Base-by-base conservation (phyloP, 129 eudicot species). In the Ambrosia trifida region DNA sequence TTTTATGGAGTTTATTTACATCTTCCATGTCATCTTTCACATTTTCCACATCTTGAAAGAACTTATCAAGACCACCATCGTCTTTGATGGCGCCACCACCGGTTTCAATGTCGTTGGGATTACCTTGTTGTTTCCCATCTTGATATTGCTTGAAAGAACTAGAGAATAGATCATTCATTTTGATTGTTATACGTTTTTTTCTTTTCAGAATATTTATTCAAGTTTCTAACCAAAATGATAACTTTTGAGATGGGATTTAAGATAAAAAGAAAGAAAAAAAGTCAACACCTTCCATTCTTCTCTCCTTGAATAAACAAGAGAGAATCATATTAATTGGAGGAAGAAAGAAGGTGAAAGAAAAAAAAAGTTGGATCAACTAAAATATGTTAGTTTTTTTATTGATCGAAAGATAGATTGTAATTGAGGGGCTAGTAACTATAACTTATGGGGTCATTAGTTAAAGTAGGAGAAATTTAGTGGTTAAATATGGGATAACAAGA, bases 81-180 rank as follows among this genome's bases (percentile, higher is more conserved):
- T 83, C 95, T 17, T 62, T 80, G 0, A 19, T 31, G 16, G 32
- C 44, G 2, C 70, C 64, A 54, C 74, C 71, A 8, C 92, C 87
- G 9, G 83, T 71, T 80, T 88, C 97, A 57, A 91, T 14, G 68
- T 91, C 97, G 20, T 78, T 44, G 3, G 72, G 72, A 66, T 24
- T 24, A 24, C 28, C 28, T 24, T 24, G 28, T 24, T 24, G 28
- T 24, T 24, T 24, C 28, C 28, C 28, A 24, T 24, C 28, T 24
- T 78, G 79, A 43, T 68, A 79, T 44, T 79, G 77, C 60, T 74
- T 82, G 79, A 91, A 86, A 65, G 97, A 91, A 49, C 60, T 75
- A 14, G 96, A 91, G 82, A 91, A 91, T 7, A 91, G 73, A 64
- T 91, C 97, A 46, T 91, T 91, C 97, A 91, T 91, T 62, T 86